These are phyloP conservation scores for Coniosporium apollinis DNA, from an alignment of 495 filamentous ascomycete species.

Conservation along the genomic window DNA sequence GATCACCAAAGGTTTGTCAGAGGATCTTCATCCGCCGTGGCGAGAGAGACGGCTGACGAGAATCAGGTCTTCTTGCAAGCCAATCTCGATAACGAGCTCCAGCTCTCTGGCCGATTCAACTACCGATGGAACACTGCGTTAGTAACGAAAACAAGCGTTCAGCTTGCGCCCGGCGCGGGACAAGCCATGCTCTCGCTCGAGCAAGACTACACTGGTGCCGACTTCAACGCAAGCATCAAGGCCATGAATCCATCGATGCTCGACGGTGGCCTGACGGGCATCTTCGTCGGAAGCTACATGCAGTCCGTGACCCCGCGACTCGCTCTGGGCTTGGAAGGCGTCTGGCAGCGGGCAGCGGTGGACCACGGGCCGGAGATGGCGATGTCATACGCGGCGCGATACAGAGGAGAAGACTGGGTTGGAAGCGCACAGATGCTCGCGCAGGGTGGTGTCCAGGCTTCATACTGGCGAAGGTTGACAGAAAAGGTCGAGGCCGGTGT, in stretches of 20 bases:
- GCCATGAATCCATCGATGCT: conserved; percentile 83
- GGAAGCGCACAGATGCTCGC: conserved; percentile 71
- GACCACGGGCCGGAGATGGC: conserved; percentile 67
- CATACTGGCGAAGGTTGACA: conserved; percentile 88
- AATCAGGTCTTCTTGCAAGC: conserved; percentile 83
- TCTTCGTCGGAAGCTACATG: conserved; percentile 87
- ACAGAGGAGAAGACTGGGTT: conserved; percentile 81
- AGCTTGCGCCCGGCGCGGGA: conserved; percentile 54
- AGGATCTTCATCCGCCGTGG: not conserved
- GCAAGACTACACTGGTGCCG: conserved; percentile 79
- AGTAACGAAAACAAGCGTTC: conserved; percentile 68
- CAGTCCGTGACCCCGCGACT: conserved; percentile 82
- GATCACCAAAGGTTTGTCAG: conserved; percentile 66
- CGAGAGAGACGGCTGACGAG: not conserved
- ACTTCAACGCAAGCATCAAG: conserved; percentile 86
- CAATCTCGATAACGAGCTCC: conserved; percentile 77
- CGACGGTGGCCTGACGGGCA: conserved; percentile 82
- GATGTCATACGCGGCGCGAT: conserved; percentile 74
- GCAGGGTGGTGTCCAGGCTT: conserved; percentile 71
- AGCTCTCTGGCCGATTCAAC: conserved; percentile 71
- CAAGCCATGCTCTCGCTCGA: conserved; percentile 76
- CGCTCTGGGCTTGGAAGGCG: conserved; percentile 74
- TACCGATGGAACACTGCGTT: conserved; percentile 64
- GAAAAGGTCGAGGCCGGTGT: conserved; percentile 93
- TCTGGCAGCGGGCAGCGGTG: conserved; percentile 75